Percentiles rank a stretch among this genome's conserved stretches.
Conservation (phyloP, 129 eudicot species). For the Pseudognaphalium luteoalbum region DNA sequence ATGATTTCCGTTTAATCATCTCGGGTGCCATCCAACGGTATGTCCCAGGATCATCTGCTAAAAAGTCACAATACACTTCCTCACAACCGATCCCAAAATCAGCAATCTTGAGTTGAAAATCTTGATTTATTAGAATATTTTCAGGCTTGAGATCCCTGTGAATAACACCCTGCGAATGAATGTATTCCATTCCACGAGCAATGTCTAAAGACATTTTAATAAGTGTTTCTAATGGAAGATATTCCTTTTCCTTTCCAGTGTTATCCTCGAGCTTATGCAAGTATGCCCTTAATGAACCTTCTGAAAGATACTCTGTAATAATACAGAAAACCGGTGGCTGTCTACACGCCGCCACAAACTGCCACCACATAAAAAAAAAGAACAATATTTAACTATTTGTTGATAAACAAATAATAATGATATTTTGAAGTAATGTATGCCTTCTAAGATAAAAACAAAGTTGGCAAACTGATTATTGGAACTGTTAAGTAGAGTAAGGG, state of each 20-base stretch:
- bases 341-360: constrained; percentile 85
- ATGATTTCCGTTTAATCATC: constrained; percentile 77
- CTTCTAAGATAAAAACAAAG: not conserved
- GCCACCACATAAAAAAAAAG: constrained; percentile 9
- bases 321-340: constrained; percentile 80
- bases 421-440: not conserved
- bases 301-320: constrained; percentile 80
- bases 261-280: constrained; percentile 80
- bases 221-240: constrained; percentile 56
- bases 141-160: constrained; percentile 96
- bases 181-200: constrained; percentile 87
- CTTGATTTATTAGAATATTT: constrained; percentile 64
- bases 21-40: constrained; percentile 99
- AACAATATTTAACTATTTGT: not conserved
- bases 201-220: constrained; percentile 74
- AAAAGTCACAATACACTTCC: constrained; percentile 64
- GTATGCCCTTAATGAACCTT: constrained; percentile 90
- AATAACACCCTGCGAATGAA: constrained; percentile 86
- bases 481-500: not conserved
- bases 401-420: constrained; percentile 1
- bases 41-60: constrained; percentile 95
- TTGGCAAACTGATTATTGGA: not conserved
- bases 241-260: constrained; percentile 37
- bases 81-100: constrained; percentile 97
- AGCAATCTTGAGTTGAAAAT: constrained; percentile 78